Conservation (phyloP, 75 land plant species). For the Picea glauca region DNA sequence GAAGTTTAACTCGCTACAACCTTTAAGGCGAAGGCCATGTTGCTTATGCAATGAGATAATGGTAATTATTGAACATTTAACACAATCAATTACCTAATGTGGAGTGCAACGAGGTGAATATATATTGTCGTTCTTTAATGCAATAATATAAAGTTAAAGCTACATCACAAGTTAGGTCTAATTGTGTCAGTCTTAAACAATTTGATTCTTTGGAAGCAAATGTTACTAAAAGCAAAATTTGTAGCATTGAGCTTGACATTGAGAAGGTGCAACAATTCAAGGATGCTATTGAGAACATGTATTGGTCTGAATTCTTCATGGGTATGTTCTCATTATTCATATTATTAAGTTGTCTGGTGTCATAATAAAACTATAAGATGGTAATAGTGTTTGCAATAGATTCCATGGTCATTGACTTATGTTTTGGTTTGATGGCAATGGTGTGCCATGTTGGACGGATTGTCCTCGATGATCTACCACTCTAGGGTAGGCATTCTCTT, state of each 20-base stretch:
- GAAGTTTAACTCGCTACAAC: background rate
- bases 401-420: too few relatives aligned
- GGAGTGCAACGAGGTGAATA: too few relatives aligned
- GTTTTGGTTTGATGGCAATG: constrained; percentile 93
- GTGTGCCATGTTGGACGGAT: constrained; percentile 9
- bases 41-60: background rate
- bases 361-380: too few relatives aligned
- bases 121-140: too few relatives aligned
- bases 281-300: constrained; percentile 83
- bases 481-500: constrained; percentile 76
- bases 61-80: background rate
- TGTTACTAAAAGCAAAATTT: constrained; percentile 63
- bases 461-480: constrained; percentile 77
- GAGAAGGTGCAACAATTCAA: constrained; percentile 67
- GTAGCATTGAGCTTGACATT: constrained; percentile 66
- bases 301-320: constrained; percentile 97
- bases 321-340: too few relatives aligned
- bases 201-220: constrained; percentile 37
- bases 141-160: too few relatives aligned
- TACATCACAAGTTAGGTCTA: too few relatives aligned
- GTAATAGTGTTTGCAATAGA: too few relatives aligned
- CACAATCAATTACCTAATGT: too few relatives aligned
- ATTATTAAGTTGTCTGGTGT: too few relatives aligned
- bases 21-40: background rate
- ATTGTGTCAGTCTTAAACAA: background rate